Evolutionary conservation across 208 protist genomes (phyloP), one percentile per base, ranked within the genome.

Genomic region (Balamuthia mandrillaris): DNA sequence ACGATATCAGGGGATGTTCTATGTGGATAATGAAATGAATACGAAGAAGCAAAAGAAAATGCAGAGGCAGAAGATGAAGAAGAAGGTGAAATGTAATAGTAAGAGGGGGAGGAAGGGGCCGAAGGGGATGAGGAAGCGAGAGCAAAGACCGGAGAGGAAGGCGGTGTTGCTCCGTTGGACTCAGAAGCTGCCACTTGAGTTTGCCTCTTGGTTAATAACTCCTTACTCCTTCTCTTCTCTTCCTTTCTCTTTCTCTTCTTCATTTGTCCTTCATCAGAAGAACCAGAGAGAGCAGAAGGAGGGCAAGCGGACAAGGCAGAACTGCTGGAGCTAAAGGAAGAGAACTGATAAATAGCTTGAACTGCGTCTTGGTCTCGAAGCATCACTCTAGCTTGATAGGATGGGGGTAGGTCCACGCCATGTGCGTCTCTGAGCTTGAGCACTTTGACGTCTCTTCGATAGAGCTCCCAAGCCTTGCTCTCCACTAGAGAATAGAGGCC

Each of bases 381-480:
- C 9, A 78, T 27, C 68, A 60, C 58, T 27, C 68, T 49, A n/a
- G 58, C 45, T 33, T 78, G 45, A 33, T 78, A 78, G 45, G 68
- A 78, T 42, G 68, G 68, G 24, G 68, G 14, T 49, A 78, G 45
- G 45, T 78, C 68, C 16, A 78, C 41, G 24, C 45, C 29, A 33
- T 51, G 45, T 2, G 42, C 2, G 18, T 78, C 45, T 42, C 68
- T 78, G 37, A 78, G 44, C 68, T 78, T 78, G 27, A 14, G 21
- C 21, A 78, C 47, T 49, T 78, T 49, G 14, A 78, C 68, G 10
- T 42, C 45, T 12, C 52, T 27, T 2, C 44, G 10, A 35, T 58
- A 58, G 12, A 18, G 16, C 9, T 16, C 45, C 68, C 68, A 78
- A 42, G 58, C 68, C 27, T 78, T n/a, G 45, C 45, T 78, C 68